A percentile compares a stretch with the other conserved stretches of the same genome.
These are phyloP conservation scores for Exophiala alcalophila DNA, from an alignment of 2,329 filamentous ascomycete species.

Conservation along the genomic window DNA sequence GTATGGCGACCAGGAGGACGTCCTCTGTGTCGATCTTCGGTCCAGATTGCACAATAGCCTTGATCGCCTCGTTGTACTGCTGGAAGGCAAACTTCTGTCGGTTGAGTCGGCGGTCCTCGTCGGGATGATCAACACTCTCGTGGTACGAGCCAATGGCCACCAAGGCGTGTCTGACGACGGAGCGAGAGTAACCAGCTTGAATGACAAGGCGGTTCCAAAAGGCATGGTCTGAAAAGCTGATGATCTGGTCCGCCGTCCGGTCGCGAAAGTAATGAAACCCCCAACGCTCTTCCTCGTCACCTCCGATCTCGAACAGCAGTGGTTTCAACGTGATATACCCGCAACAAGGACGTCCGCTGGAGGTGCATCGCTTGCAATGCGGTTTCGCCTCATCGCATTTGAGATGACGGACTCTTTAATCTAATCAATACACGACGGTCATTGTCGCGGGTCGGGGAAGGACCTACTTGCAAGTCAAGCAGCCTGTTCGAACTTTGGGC, in stretches of 20 bases:
- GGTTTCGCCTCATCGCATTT: slow-evolving; percentile 17
- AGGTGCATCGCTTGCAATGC: slow-evolving; percentile 7
- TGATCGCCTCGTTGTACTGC: slow-evolving; percentile 15
- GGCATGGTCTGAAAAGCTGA: slow-evolving; percentile 2
- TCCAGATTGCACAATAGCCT: not conserved
- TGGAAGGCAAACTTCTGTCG: slow-evolving; percentile 6
- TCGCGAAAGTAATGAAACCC: slow-evolving; percentile 11
- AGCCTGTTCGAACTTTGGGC: slow-evolving; percentile 13
- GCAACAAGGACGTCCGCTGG: slow-evolving; percentile 9
- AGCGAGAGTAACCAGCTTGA: slow-evolving; percentile 10
- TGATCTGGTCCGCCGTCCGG: slow-evolving; percentile 1
- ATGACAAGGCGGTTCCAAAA: slow-evolving; percentile 13
- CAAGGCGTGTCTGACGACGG: slow-evolving; percentile 8
- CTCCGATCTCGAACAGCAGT: slow-evolving; percentile 6
- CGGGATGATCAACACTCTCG: slow-evolving; percentile 7
- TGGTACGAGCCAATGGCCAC: slow-evolving; percentile 11
- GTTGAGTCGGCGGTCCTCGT: slow-evolving; percentile 1
- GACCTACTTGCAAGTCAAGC: slow-evolving; percentile 12
- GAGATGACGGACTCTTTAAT: slow-evolving; percentile 3
- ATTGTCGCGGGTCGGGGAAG: no score
- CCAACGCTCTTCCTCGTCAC: slow-evolving; percentile 8
- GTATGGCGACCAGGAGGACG: slow-evolving; percentile 2
- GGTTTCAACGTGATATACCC: slow-evolving; percentile 8
- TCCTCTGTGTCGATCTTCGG: not conserved
- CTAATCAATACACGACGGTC: no score